Evolutionary conservation across 257 asterid genomes (phyloP), one percentile per base, ranked within the genome.

Genomic region (Plantago elongata): DNA sequence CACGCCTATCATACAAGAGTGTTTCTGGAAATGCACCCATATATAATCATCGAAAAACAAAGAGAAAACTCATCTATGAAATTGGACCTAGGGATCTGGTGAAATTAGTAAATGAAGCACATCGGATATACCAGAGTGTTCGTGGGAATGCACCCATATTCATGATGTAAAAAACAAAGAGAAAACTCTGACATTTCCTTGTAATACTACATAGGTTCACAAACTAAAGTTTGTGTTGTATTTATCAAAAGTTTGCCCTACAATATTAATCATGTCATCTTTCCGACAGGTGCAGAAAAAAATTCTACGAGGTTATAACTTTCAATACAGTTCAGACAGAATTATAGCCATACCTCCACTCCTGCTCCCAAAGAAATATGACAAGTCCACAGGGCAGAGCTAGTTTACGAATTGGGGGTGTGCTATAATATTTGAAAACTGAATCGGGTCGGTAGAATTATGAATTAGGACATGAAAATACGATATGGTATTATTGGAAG

Each of bases 281-380:
- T 52, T 52, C 13, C 3, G 14, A 52, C 13, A 3, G 7, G 22
- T 37, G 34, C 30, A 37, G 13, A 52, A 30, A 52, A 22, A 51
- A 10, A 17, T 51, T 18, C 38, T 3, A 51, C 3, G 11, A 27
- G 43, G 45, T 46, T 18, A 13, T 9, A 40, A 45, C 57, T 62
- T 56, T 60, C 66, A 34, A 63, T 29, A 55, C 38, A 57, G 62
- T 45, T 50, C 51, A 61, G 37, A 45, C 54, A 68, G 11, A 60
- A 13, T 17, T 64, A 60, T 43, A 51, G 57, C 63, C 27, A 54
- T 54, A 57, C 45, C 45, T 16, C 46, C 45, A 57, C 27, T 5
- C 47, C 61, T 57, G 44, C 45, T 54, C 22, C 55, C 57, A 11
- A 54, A 68, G 62, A 43, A 61, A 45, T 22, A 22, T 22, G 27